Percentiles rank a stretch among this genome's conserved stretches.
phyloP scores from a whole-genome alignment of 495 filamentous ascomycete species.

The Amorphotheca resinae region DNA sequence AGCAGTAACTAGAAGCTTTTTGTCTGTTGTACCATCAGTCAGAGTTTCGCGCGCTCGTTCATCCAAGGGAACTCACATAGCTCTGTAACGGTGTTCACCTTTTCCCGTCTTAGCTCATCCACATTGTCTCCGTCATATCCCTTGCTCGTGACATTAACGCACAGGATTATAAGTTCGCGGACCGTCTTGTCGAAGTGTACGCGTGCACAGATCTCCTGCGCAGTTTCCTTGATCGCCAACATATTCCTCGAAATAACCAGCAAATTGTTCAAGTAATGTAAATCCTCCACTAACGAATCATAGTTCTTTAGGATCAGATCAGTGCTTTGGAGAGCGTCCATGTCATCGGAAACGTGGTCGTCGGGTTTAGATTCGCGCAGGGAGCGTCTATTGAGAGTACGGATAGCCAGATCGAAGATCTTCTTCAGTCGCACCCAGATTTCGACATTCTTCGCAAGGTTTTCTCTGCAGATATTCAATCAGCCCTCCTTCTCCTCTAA shows the following conservation, averaged over 20 bases:
- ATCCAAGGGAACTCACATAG: constrained; percentile 30
- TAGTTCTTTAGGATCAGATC: constrained; percentile 73
- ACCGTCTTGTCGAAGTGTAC: constrained; percentile 70
- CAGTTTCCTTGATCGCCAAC: constrained; percentile 66
- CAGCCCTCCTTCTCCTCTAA: neutral
- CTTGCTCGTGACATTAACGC: constrained; percentile 76
- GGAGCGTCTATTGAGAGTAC: constrained; percentile 48
- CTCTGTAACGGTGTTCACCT: constrained; percentile 41
- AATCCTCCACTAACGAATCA: constrained; percentile 59
- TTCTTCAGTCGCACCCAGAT: constrained; percentile 59
- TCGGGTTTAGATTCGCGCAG: constrained; percentile 30
- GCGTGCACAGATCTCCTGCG: constrained; percentile 75
- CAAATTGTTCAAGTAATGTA: constrained; percentile 73
- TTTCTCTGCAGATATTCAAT: constrained; percentile 33
- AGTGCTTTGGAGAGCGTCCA: constrained; percentile 45
- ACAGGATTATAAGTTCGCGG: constrained; percentile 70
- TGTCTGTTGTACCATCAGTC: constrained; percentile 37
- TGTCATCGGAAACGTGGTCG: constrained; percentile 14
- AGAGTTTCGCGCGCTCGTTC: neutral
- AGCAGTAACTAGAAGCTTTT: constrained; percentile 78
- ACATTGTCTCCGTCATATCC: constrained; percentile 82
- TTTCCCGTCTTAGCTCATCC: constrained; percentile 41
- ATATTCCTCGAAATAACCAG: constrained; percentile 77
- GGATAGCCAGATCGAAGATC: constrained; percentile 47
- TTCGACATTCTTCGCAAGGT: constrained; percentile 43